These are phyloP conservation scores for Ustilago vetiveriae DNA, from an alignment of 1,284 basidiomycete genomes.

Conservation along the genomic window DNA sequence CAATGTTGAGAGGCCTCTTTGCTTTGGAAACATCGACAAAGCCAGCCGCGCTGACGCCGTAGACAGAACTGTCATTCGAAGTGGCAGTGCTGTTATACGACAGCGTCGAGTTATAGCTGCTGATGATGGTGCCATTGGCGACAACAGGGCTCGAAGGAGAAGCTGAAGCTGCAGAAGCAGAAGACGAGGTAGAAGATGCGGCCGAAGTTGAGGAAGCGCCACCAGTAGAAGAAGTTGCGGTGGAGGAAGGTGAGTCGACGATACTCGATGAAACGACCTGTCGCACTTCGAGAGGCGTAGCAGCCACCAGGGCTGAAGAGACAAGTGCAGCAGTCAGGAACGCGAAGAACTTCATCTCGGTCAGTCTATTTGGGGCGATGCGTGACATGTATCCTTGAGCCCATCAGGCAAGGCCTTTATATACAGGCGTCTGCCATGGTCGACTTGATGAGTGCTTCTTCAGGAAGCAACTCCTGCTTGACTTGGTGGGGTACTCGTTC, in stretches of 20 bases:
- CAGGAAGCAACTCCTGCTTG: too few species aligned
- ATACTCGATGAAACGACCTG: conserved; percentile 12
- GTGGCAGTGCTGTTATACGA: conserved; percentile 31
- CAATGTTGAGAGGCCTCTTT: conserved; percentile 53
- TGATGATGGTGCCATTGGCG: conserved; percentile 25
- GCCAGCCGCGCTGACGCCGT: conserved; percentile 48
- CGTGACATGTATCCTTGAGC: too few species aligned
- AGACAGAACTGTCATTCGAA: conserved; percentile 13
- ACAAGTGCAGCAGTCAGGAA: conserved; percentile 14
- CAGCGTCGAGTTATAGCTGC: conserved; percentile 29
- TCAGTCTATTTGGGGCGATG: too few species aligned
- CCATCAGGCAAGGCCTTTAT: too few species aligned
- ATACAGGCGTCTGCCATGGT: too few species aligned
- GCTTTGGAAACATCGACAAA: conserved; percentile 44
- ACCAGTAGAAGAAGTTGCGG: conserved; percentile 4
- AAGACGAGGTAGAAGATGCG: not conserved
- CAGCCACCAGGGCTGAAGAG: conserved; percentile 7
- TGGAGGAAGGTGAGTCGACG: not conserved
- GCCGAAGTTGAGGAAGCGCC: conserved; percentile 5
- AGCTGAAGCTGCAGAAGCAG: not conserved
- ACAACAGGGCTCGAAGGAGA: not conserved
- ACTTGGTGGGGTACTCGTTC: too few species aligned
- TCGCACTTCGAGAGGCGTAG: conserved; percentile 27
- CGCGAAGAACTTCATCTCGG: conserved; percentile 24
- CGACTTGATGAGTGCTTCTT: too few species aligned